phyloP scores from a whole-genome alignment of 2,329 filamentous ascomycete species.

The Fusarium illudens region DNA sequence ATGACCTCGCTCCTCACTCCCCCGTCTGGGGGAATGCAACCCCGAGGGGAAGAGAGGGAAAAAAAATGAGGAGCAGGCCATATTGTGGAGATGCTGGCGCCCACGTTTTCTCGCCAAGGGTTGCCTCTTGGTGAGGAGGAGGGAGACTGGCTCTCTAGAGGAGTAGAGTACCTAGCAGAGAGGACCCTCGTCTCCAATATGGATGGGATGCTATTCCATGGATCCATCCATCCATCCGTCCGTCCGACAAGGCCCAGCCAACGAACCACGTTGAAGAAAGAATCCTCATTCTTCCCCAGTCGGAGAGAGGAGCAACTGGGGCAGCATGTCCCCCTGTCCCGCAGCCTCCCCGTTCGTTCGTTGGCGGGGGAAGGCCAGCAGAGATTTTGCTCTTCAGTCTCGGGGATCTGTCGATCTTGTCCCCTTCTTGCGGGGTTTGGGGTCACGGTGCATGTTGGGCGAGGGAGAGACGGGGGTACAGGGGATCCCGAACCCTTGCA shows the following conservation, averaged over 20 bases:
- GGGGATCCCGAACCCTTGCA: constrained; percentile 22
- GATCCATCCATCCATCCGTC: constrained; percentile 34
- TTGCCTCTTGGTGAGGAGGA: not conserved
- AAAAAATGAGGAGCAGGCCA: constrained; percentile 16
- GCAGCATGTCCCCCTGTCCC: constrained; percentile 8
- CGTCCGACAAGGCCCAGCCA: constrained; percentile 7
- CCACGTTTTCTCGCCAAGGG: constrained; percentile 23
- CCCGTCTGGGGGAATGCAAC: constrained; percentile 16
- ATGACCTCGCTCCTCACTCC: constrained; percentile 18
- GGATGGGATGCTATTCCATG: constrained; percentile 17
- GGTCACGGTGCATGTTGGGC: constrained; percentile 8
- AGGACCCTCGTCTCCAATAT: constrained; percentile 9
- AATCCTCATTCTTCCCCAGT: not conserved
- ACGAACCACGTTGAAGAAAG: constrained; percentile 23
- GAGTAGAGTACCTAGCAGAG: not conserved
- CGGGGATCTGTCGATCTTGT: constrained; percentile 30
- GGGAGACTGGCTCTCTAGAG: not conserved
- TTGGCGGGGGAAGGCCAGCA: not conserved
- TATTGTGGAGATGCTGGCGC: constrained; percentile 17
- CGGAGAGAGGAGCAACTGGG: not conserved
- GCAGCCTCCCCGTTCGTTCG: not conserved
- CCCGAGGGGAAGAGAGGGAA: constrained; percentile 5
- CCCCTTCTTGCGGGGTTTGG: constrained; percentile 17
- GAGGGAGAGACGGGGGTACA: not conserved
- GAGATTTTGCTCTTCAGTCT: constrained; percentile 8